phyloP scores from a whole-genome alignment of 148 eudicot species.

The Fagopyrum esculentum region DNA sequence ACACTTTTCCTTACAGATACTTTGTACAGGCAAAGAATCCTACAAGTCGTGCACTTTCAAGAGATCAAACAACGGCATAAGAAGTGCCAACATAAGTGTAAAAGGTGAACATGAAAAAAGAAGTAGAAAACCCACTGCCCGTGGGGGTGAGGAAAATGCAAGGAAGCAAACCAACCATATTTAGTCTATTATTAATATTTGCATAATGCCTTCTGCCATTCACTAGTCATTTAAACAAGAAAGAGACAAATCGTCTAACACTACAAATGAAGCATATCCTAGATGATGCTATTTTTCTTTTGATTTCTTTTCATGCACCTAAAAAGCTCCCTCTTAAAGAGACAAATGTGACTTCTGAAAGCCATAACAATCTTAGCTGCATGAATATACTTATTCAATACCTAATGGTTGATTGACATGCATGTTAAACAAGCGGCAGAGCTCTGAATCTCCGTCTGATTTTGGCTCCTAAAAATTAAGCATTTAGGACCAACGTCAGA shows the following conservation, averaged over 20 bases:
- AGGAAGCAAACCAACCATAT: neutral
- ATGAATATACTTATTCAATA: constrained; percentile 17
- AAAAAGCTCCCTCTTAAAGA: neutral
- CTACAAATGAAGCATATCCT: neutral
- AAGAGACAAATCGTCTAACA: neutral
- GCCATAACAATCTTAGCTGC: neutral
- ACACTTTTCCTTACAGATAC: neutral
- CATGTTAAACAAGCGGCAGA: constrained; percentile 69
- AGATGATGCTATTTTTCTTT: neutral
- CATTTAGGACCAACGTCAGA: neutral
- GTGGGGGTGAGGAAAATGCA: neutral
- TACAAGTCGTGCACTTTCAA: neutral
- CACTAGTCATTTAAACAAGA: neutral
- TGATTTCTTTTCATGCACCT: neutral
- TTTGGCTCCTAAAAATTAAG: constrained; percentile 58
- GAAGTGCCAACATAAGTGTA: neutral
- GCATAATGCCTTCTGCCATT: neutral
- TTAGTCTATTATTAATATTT: neutral
- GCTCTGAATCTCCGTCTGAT: constrained; percentile 52
- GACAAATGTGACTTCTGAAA: neutral
- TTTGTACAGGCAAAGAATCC: neutral
- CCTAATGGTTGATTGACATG: constrained; percentile 77
- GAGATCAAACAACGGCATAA: neutral
- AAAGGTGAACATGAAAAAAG: neutral
- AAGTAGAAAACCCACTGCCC: neutral